Conservation (phyloP, 2,329 filamentous ascomycete species). For the Phialophora verrucosa region DNA sequence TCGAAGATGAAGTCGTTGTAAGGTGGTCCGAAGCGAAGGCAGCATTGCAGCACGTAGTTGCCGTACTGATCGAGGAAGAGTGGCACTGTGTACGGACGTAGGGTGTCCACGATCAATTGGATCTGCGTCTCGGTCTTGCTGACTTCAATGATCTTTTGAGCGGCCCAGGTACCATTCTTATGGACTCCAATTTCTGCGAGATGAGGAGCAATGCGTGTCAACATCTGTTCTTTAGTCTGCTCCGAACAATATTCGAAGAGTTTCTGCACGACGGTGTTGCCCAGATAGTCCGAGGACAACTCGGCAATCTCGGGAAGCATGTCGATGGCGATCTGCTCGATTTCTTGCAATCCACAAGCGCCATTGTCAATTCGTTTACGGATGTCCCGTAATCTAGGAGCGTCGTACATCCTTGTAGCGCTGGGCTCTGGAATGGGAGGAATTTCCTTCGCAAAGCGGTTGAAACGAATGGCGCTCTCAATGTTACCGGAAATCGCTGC, state of each 20-base stretch:
- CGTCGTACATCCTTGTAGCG: constrained; percentile 88
- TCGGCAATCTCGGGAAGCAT: constrained; percentile 98
- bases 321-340: constrained; percentile 86
- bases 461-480: constrained; percentile 76
- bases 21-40: constrained; percentile 85
- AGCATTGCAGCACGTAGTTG: constrained; percentile 97
- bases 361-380: constrained; percentile 98
- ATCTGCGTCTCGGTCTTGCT: constrained; percentile 85
- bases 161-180: constrained; percentile 99
- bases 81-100: constrained; percentile 85
- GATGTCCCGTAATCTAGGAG: constrained; percentile 91
- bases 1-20: constrained; percentile 98
- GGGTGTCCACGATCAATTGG: constrained; percentile 78
- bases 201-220: constrained; percentile 84
- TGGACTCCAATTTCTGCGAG: constrained; percentile 96
- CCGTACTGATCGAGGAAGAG: constrained; percentile 97
- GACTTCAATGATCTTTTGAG: constrained; percentile 98
- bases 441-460: constrained; percentile 78
- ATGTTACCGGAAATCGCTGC: constrained; percentile 74
- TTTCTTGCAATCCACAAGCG: constrained; percentile 80
- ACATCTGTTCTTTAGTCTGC: constrained; percentile 86
- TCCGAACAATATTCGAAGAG: constrained; percentile 97
- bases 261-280: constrained; percentile 99
- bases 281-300: constrained; percentile 91
- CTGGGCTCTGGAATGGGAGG: constrained; percentile 87